phyloP scores from a whole-genome alignment of 345 rosid genomes.

The Cardamine occulta region DNA sequence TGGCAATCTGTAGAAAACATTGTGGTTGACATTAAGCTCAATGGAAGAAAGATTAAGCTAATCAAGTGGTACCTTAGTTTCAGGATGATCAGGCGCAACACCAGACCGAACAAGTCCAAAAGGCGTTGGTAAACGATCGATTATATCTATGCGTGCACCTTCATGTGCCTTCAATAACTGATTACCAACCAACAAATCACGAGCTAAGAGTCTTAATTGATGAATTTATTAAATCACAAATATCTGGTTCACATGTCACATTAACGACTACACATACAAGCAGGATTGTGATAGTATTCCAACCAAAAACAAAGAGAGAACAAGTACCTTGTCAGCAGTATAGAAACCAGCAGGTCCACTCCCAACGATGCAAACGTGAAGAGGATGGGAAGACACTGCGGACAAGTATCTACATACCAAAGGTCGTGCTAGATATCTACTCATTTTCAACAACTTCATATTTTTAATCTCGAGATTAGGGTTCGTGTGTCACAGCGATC shows the following conservation, averaged over 20 bases:
- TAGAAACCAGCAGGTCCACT: constrained; percentile 94
- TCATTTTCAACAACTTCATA: constrained; percentile 35
- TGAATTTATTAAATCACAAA: background rate
- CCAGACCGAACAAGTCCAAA: constrained; percentile 95
- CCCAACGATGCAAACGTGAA: constrained; percentile 84
- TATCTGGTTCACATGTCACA: background rate
- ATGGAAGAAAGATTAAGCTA: constrained; percentile 23
- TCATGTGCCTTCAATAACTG: constrained; percentile 77
- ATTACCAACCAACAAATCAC: constrained; percentile 1
- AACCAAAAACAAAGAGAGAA: background rate
- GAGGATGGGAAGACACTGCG: constrained; percentile 49
- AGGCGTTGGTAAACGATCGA: constrained; percentile 91
- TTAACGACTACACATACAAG: background rate
- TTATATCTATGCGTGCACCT: constrained; percentile 67
- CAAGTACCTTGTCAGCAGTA: constrained; percentile 78
- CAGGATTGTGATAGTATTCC: background rate
- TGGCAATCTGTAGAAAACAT: constrained; percentile 71
- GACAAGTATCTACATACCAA: constrained; percentile 55
- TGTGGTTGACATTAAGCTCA: constrained; percentile 58
- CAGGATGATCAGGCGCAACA: constrained; percentile 97
- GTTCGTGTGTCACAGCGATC: background rate
- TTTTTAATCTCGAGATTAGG: background rate
- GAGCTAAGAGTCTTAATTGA: constrained; percentile 3
- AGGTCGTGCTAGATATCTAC: constrained; percentile 40
- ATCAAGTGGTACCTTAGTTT: constrained; percentile 66